phyloP scores from a whole-genome alignment of 768 basidiomycete genomes.

The Rossbeevera mucosa region DNA sequence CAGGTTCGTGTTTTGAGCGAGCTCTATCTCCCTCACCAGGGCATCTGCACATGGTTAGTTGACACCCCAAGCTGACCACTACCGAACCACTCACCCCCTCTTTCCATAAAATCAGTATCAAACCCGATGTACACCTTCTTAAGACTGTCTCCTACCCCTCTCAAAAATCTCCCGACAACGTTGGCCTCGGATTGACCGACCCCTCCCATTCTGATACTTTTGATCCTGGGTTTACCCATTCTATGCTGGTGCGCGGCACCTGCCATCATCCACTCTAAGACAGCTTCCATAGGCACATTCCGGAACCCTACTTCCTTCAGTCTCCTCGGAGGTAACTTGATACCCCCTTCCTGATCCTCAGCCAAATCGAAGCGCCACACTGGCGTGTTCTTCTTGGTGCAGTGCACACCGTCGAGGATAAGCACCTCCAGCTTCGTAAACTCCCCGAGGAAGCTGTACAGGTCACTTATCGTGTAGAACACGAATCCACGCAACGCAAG shows the following conservation, averaged over 20 bases:
- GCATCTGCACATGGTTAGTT: conserved; percentile 19
- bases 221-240: conserved; percentile 13
- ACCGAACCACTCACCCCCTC: conserved; percentile 23
- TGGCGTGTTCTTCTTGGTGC: conserved; percentile 14
- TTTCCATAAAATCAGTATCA: conserved; percentile 26
- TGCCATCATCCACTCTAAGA: conserved; percentile 29
- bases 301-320: conserved; percentile 28
- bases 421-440: conserved; percentile 25
- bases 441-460: conserved; percentile 27
- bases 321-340: conserved; percentile 15
- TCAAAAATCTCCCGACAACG: conserved; percentile 25
- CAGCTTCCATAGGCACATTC: conserved; percentile 17
- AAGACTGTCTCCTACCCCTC: conserved; percentile 17
- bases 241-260: conserved; percentile 14
- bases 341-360: conserved; percentile 5
- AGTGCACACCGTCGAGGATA: conserved; percentile 29
- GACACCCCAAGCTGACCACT: no score
- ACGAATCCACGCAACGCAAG: conserved; percentile 23
- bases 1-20: conserved; percentile 22
- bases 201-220: conserved; percentile 26
- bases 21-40: conserved; percentile 26
- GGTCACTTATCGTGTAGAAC: conserved; percentile 25
- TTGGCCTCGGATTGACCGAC: conserved; percentile 25
- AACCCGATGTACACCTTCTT: conserved; percentile 29
- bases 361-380: conserved; percentile 8